Evolutionary conservation across 495 filamentous ascomycete species (phyloP), one percentile per base, ranked within the genome.

Genomic region (Penicillium odoratum): DNA sequence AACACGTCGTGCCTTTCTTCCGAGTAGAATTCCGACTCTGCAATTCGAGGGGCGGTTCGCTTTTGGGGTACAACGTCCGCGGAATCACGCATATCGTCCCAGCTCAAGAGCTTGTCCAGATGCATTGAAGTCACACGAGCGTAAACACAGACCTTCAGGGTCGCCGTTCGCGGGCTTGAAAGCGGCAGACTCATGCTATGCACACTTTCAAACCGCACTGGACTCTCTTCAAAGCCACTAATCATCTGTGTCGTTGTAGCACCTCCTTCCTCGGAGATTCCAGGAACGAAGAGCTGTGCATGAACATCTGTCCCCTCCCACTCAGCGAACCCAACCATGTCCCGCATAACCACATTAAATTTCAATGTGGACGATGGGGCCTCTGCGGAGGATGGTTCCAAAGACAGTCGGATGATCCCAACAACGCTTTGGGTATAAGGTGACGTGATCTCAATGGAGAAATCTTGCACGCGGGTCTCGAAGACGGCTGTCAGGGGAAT

Each of bases 151-250:
- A 98, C 88, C 54, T 95, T 84, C 43, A 99, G 72, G 7, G 85
- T 85, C 8, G 89, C 85, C 34, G 85, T 85, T 30, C 81, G 84
- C 10, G 92, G 84, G 56, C 90, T 91, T 26, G 86, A 86, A 38
- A 95, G 80, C n/a, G 95, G 95, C 56, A 99, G 77, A 69, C 93
- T 96, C 93, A 99, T 97, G 64, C 91, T 96, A 75, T 99, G 94
- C 52, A 97, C 92, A 72, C 94, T 98, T 70, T 97, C 92, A 65
- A 99, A 99, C 34, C 89, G 88, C 56, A 98, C 86, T 1, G 92
- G 86, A n/a, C 91, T 88, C 69, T 98, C 94, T 63, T 97, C 92
- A 68, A 99, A 99, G 53, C 89, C 91, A 51, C 81, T 87, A 66
- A 97, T 94, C 84, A 97, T 91, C 65, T 93, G 90, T 1, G 94